Evolutionary conservation across 1,139 yeast species (phyloP).

Genomic region (Kurtzmaniella natalensis): DNA sequence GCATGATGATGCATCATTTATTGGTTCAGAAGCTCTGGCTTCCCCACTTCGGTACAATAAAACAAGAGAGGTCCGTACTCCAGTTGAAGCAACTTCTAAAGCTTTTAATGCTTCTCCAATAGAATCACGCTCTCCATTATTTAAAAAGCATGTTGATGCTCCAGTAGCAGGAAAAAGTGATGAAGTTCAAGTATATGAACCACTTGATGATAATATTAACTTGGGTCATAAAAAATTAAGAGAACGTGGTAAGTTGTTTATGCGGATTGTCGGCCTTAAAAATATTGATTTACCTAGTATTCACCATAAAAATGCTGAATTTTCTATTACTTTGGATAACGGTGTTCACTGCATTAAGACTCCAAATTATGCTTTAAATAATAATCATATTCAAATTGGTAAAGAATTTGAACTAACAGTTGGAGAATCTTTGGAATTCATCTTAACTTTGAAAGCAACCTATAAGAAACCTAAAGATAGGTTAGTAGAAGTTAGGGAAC

Average conservation of each 20-base stretch:
- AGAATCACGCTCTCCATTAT: conserved; percentile 16
- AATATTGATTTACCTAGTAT: conserved; percentile 57
- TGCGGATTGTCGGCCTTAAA: conserved; percentile 57
- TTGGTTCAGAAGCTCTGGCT: conserved; percentile 2
- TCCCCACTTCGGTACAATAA: conserved; percentile 1
- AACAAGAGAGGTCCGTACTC: conserved; percentile 1
- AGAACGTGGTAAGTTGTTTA: conserved; percentile 76
- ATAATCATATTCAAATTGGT: conserved; percentile 44
- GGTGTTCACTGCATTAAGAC: conserved; percentile 86
- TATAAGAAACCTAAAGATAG: conserved; percentile 52
- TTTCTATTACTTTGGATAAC: conserved; percentile 76
- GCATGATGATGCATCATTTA: conserved; percentile 2
- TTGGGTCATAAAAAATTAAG: conserved; percentile 6
- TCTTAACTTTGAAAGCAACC: conserved; percentile 68
- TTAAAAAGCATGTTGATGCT: not conserved
- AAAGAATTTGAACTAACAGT: conserved; percentile 87
- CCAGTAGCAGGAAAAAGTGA: not conserved
- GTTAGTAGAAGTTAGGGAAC: conserved; percentile 56
- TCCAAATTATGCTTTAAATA: conserved; percentile 49
- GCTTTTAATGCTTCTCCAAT: not conserved
- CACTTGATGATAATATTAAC: not conserved
- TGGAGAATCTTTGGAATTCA: conserved; percentile 59
- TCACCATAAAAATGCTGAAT: conserved; percentile 52
- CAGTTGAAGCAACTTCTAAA: not conserved
- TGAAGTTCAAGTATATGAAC: not conserved